Evolutionary conservation across 805 yeast species (phyloP).

Genomic region (Cyberlindnera veronae): DNA sequence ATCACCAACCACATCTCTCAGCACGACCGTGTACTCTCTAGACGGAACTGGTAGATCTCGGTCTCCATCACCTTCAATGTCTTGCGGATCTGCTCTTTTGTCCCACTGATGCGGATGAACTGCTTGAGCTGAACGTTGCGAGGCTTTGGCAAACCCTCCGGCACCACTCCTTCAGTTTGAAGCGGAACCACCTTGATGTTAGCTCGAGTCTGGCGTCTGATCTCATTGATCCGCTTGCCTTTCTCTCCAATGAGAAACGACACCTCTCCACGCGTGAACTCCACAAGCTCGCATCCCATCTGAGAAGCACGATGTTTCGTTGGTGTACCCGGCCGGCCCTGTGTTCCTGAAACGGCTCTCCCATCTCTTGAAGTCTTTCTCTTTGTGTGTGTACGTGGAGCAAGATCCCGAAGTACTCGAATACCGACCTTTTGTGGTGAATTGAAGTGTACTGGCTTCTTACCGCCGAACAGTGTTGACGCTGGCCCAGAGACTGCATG

Average conservation of each 20-base stretch:
- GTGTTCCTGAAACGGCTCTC: no score
- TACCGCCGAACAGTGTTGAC: no score
- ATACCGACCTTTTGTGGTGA: no score
- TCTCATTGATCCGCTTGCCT: conserved; percentile 37
- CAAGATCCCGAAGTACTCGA: no score
- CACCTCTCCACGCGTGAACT: conserved; percentile 33
- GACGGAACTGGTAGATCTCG: conserved; percentile 22
- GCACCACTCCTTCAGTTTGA: conserved; percentile 14
- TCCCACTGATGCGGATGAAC: conserved; percentile 32
- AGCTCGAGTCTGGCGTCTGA: conserved; percentile 36
- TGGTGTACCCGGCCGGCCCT: background rate
- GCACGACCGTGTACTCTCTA: conserved; percentile 2
- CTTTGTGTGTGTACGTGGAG: no score
- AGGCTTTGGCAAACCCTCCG: conserved; percentile 10
- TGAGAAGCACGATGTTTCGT: background rate
- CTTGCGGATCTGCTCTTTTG: conserved; percentile 19
- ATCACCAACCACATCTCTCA: no score
- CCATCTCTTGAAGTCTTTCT: no score
- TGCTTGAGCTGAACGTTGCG: conserved; percentile 20
- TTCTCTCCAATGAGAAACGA: conserved; percentile 40
- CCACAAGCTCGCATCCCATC: conserved; percentile 10
- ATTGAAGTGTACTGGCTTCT: no score
- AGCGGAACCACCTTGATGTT: conserved; percentile 38
- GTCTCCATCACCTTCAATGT: conserved; percentile 29
- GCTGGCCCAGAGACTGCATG: no score